Percentiles rank a stretch among this genome's conserved stretches.
Conservation (phyloP, 768 basidiomycete genomes). For the Cubamyces lactineus region DNA sequence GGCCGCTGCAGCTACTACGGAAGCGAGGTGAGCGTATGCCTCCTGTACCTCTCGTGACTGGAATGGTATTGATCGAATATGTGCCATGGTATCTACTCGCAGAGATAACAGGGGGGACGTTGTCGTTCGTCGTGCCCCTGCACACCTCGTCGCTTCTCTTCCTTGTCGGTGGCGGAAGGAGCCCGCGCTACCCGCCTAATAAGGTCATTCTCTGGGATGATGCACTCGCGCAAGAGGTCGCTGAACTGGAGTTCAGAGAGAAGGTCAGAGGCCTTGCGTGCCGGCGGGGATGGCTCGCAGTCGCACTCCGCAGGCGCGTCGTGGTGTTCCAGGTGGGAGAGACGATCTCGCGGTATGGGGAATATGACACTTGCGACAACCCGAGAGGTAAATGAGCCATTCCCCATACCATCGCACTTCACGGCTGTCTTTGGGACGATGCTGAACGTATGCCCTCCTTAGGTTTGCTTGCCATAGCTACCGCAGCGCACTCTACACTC, state of each 20-base stretch:
- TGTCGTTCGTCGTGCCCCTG: slow-evolving; percentile 74
- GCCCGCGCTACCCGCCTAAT: slow-evolving; percentile 88
- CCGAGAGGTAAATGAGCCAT: slow-evolving; percentile 60
- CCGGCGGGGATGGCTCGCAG: slow-evolving; percentile 82
- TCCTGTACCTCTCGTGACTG: slow-evolving; percentile 7
- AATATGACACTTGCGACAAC: slow-evolving; percentile 91
- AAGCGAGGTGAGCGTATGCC: slow-evolving; percentile 66
- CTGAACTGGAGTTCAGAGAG: slow-evolving; percentile 89
- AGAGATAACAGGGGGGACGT: slow-evolving; percentile 82
- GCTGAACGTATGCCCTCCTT: slow-evolving; percentile 23
- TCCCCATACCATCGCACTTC: neutral
- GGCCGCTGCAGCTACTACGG: slow-evolving; percentile 75
- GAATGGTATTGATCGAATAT: slow-evolving; percentile 24
- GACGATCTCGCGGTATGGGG: slow-evolving; percentile 62
- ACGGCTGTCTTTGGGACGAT: neutral
- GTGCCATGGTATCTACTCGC: neutral
- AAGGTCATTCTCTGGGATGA: slow-evolving; percentile 94
- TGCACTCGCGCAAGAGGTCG: slow-evolving; percentile 71
- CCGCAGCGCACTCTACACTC: slow-evolving; percentile 76
- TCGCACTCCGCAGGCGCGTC: slow-evolving; percentile 77
- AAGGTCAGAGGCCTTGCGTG: slow-evolving; percentile 79
- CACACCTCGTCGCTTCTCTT: slow-evolving; percentile 84
- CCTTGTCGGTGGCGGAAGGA: slow-evolving; percentile 84
- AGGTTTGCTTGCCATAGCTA: slow-evolving; percentile 84
- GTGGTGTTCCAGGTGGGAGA: slow-evolving; percentile 75